Base-by-base conservation (phyloP, 345 rosid genomes). In the Aurinia saxatilis region DNA sequence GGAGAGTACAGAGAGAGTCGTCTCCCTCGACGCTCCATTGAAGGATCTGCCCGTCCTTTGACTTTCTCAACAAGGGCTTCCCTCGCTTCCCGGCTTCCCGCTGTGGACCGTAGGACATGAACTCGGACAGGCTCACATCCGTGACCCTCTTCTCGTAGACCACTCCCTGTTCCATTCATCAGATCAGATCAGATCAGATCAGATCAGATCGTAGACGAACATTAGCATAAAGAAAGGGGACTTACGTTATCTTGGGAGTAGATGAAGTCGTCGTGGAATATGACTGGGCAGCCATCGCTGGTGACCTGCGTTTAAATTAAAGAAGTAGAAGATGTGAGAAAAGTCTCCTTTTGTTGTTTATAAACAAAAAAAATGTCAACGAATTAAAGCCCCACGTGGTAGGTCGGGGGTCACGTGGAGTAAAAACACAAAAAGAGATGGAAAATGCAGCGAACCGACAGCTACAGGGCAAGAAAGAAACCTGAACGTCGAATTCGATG, bases 401-500 rank as follows among this genome's bases (percentile, higher is more conserved):
- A 15, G 63, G 68, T 55, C 63, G 46, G 34, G 16, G 63, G 68
- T 55, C 63, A 63, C 74, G 69, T 63, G 69, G 63, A 29, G 29
- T 10, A 6, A 13, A 19, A 49, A n/a, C 12, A 36, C 21, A 27
- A 15, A n/a, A n/a, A n/a, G n/a, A n/a, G n/a, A n/a, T n/a, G n/a
- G 2, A 10, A 19, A 21, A 62, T 29, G 55, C 60, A 39, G 74
- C 62, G 31, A 61, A 47, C 31, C 8, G 57, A 37, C 27, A 61
- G 25, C 18, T 52, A 30, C 40, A 9, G 30, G 3, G 31, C 50
- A 18, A 37, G 12, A 25, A 14, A 10, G 5, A 13, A 33, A 92
- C 99, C 99, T 93, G 99, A 70, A 93, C 99, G 58, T 93, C 99
- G 39, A 93, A 93, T 71, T 93, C 99, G 66, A 90, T 59, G 75